Conservation (phyloP, 2,329 filamentous ascomycete genomes). For the Penicillium sp. region DNA sequence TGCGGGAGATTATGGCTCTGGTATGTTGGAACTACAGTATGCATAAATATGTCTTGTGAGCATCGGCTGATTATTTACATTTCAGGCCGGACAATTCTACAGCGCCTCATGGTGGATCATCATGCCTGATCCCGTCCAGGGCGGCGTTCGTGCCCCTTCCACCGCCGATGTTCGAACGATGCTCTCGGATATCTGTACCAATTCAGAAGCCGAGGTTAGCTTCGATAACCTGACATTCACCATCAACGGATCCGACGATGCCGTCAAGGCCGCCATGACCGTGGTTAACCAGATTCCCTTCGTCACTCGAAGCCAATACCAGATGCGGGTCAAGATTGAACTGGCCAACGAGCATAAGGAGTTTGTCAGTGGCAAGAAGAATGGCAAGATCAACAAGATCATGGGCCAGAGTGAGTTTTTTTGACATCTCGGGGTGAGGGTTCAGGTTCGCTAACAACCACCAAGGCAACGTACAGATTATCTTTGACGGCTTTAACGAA, state of each 20-base stretch:
- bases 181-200: conserved; percentile 91
- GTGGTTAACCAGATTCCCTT: conserved; percentile 91
- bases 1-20: conserved; percentile 90
- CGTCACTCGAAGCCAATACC: conserved; percentile 78
- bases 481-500: conserved; percentile 98
- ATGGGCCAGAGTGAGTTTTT: conserved; percentile 85
- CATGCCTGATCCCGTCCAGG: conserved; percentile 61
- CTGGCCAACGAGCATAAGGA: conserved; percentile 99
- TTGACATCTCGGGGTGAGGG: too few species aligned
- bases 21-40: conserved; percentile 39
- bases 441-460: conserved; percentile 5
- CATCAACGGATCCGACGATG: conserved; percentile 91
- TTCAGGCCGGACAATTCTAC: conserved; percentile 89
- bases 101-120: conserved; percentile 94
- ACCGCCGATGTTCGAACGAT: conserved; percentile 75
- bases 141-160: conserved; percentile 55
- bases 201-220: conserved; percentile 88
- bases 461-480: conserved; percentile 86
- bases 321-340: conserved; percentile 96
- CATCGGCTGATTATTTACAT: not conserved
- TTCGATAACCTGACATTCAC: conserved; percentile 94
- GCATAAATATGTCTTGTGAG: not conserved
- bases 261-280: conserved; percentile 89
- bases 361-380: conserved; percentile 99
- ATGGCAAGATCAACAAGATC: conserved; percentile 99